Conservation (phyloP, 108 stramenopile genomes). For the Mayamaea pseudoterrestris region DNA sequence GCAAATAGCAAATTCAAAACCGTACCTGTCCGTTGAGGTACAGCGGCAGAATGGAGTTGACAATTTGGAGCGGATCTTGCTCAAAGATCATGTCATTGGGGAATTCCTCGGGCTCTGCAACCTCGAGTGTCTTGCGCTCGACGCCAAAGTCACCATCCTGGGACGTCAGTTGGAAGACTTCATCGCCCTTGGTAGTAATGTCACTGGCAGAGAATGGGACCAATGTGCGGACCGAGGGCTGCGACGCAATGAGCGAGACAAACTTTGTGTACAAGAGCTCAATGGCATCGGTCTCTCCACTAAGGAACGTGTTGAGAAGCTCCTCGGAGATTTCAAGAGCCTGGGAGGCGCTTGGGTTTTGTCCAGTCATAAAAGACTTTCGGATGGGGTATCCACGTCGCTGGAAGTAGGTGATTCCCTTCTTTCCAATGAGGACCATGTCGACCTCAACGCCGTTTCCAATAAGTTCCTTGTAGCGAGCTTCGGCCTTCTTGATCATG, state of each 20-base stretch:
- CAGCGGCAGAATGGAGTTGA: slow-evolving; percentile 92
- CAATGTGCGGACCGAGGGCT: slow-evolving; percentile 81
- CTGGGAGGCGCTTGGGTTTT: slow-evolving; percentile 84
- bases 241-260: slow-evolving; percentile 85
- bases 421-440: slow-evolving; percentile 85
- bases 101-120: slow-evolving; percentile 82
- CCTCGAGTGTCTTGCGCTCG: slow-evolving; percentile 59
- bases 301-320: slow-evolving; percentile 81
- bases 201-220: slow-evolving; percentile 92
- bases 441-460: slow-evolving; percentile 76
- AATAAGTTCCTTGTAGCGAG: slow-evolving; percentile 71
- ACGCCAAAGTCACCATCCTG: slow-evolving; percentile 73
- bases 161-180: slow-evolving; percentile 92
- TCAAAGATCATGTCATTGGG: slow-evolving; percentile 96
- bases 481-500: slow-evolving; percentile 93
- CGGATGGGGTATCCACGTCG: slow-evolving; percentile 73
- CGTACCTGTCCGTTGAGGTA: slow-evolving; percentile 95
- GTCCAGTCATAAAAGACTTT: slow-evolving; percentile 71
- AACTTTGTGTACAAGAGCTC: slow-evolving; percentile 97
- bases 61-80: slow-evolving; percentile 92
- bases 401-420: slow-evolving; percentile 80
- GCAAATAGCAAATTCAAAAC: no score
- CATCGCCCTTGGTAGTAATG: slow-evolving; percentile 84
- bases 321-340: slow-evolving; percentile 87
- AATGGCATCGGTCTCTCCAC: slow-evolving; percentile 87